These are phyloP conservation scores for Phytophthora multivora DNA, from an alignment of 352 stramenopile species.

Conservation along the genomic window DNA sequence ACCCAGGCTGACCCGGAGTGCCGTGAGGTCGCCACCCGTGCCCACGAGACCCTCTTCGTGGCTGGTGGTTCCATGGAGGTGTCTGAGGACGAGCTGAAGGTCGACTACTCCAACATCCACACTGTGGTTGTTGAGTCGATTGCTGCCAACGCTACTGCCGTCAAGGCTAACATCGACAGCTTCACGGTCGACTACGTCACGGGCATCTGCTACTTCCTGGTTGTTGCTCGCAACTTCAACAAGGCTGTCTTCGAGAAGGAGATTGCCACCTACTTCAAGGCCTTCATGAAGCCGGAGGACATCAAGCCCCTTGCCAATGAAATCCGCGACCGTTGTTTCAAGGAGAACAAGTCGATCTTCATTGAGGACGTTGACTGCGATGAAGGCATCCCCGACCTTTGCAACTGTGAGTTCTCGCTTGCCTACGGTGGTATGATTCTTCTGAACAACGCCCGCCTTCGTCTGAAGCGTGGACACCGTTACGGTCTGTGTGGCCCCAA, in stretches of 20 bases:
- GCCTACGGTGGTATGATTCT: constrained; percentile 94
- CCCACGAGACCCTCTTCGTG: constrained; percentile 94
- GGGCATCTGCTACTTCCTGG: constrained; percentile 84
- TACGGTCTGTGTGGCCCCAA: constrained; percentile 96
- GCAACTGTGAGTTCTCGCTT: constrained; percentile 99
- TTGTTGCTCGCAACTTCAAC: constrained; percentile 93
- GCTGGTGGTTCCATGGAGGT: constrained; percentile 93
- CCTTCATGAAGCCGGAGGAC: constrained; percentile 68
- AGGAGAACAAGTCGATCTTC: constrained; percentile 91
- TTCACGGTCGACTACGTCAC: constrained; percentile 91
- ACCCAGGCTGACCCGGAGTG: constrained; percentile 97
- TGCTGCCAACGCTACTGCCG: constrained; percentile 66
- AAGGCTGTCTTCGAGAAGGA: constrained; percentile 95
- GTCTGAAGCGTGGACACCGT: constrained; percentile 90
- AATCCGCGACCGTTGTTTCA: constrained; percentile 88
- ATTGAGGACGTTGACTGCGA: constrained; percentile 97
- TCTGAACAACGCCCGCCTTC: constrained; percentile 91
- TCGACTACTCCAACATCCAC: constrained; percentile 87
- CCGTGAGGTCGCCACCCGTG: constrained; percentile 94
- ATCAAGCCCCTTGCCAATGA: constrained; percentile 70
- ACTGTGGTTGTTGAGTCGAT: constrained; percentile 86
- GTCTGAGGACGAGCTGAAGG: constrained; percentile 91
- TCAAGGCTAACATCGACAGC: constrained; percentile 90
- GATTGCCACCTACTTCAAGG: constrained; percentile 89
- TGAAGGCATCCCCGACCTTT: constrained; percentile 96